Conservation (phyloP, 2,329 filamentous ascomycete genomes). For the Calonectria naviculata region DNA sequence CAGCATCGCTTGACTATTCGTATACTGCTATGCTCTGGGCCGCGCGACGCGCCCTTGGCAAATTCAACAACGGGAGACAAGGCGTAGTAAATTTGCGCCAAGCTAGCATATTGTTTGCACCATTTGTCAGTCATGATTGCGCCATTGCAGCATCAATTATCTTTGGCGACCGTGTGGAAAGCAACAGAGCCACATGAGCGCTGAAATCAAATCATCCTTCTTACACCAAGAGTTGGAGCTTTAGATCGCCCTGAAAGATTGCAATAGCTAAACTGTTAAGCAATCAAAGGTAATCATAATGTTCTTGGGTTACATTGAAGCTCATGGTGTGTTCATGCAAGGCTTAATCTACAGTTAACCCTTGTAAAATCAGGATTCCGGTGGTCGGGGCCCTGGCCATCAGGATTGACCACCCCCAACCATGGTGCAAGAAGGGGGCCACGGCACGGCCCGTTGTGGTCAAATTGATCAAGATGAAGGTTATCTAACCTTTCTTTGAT, state of each 20-base stretch:
- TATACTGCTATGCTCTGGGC: neutral
- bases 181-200: neutral
- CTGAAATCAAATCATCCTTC: too few species aligned
- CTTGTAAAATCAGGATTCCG: neutral
- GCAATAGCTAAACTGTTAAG: neutral
- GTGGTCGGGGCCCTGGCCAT: neutral
- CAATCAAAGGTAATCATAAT: neutral
- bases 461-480: neutral
- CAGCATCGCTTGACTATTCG: neutral
- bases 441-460: neutral
- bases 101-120: neutral
- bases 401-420: neutral
- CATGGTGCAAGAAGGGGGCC: neutral
- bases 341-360: neutral
- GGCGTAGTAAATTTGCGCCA: neutral
- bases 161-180: neutral
- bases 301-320: neutral
- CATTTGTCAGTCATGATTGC: neutral
- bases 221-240: too few species aligned
- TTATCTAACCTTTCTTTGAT: too few species aligned
- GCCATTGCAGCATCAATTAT: neutral
- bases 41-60: neutral
- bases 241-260: too few species aligned
- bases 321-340: neutral
- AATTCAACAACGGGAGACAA: neutral